Conservation (phyloP, 768 basidiomycete genomes). For the Neoboletus subvelutipes region DNA sequence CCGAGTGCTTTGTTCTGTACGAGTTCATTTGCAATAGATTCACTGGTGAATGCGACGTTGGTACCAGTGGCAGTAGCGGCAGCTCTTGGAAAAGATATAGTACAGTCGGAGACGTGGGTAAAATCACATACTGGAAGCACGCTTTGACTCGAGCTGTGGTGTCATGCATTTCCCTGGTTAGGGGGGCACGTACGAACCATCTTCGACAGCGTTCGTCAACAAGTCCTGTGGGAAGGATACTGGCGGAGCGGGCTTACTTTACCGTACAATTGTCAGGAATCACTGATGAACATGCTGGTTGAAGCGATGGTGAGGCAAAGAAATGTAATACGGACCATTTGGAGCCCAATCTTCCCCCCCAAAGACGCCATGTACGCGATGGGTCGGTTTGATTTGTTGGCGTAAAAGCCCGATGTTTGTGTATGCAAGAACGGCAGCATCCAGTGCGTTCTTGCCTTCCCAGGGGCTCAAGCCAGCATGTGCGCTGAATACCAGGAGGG, state of each 20-base stretch:
- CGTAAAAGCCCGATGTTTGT: constrained; percentile 75
- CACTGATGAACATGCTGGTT: constrained; percentile 47
- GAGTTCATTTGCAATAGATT: constrained; percentile 49
- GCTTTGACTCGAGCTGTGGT: constrained; percentile 59
- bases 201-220: constrained; percentile 30
- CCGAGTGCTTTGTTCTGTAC: constrained; percentile 68
- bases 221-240: background rate
- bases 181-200: constrained; percentile 74
- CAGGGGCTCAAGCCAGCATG: constrained; percentile 80
- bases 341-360: constrained; percentile 73
- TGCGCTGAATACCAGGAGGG: constrained; percentile 44
- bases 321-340: constrained; percentile 48
- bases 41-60: constrained; percentile 41
- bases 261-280: constrained; percentile 82
- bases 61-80: constrained; percentile 70
- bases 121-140: constrained; percentile 63
- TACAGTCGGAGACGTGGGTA: background rate
- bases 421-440: constrained; percentile 86
- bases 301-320: background rate
- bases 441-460: constrained; percentile 81
- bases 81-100: constrained; percentile 43
- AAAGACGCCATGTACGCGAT: constrained; percentile 80
- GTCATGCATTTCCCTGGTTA: constrained; percentile 56
- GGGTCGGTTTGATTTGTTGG: constrained; percentile 76
- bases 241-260: constrained; percentile 41